Conservation (phyloP, 257 asterid species). For the Pogostemon cablin region DNA sequence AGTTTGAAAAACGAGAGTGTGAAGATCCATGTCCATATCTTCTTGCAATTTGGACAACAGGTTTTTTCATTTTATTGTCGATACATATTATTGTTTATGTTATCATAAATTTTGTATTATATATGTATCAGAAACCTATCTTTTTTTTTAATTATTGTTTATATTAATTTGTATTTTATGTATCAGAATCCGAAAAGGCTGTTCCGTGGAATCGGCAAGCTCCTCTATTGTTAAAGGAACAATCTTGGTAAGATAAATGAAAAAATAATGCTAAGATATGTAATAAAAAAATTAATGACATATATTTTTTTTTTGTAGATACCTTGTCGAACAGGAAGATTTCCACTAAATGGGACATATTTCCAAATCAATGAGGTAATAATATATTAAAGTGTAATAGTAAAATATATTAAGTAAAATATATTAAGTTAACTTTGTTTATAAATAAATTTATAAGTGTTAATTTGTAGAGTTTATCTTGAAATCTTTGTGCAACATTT, state of each 20-base stretch:
- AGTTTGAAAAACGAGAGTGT: slow-evolving; percentile 49
- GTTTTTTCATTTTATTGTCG: slow-evolving; percentile 26
- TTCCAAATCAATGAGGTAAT: slow-evolving; percentile 77
- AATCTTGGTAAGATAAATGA: slow-evolving; percentile 49
- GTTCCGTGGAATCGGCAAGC: too few species aligned
- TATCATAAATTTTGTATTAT: too few species aligned
- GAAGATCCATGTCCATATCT: slow-evolving; percentile 61
- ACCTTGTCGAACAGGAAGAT: slow-evolving; percentile 67
- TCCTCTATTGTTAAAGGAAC: slow-evolving; percentile 42
- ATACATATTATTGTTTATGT: too few species aligned
- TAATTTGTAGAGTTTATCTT: too few species aligned
- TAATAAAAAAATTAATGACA: not conserved
- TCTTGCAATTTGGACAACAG: slow-evolving; percentile 50
- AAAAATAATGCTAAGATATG: not conserved
- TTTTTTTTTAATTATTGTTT: too few species aligned
- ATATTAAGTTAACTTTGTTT: not conserved
- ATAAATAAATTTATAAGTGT: too few species aligned
- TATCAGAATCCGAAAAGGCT: too few species aligned
- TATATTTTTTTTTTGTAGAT: slow-evolving; percentile 38
- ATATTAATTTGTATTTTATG: too few species aligned
- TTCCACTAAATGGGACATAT: slow-evolving; percentile 82
- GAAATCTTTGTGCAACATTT: not conserved
- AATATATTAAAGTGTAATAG: too few species aligned
- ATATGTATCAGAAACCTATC: too few species aligned
- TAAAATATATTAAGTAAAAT: too few species aligned